Base-by-base conservation (phyloP, 768 basidiomycete genomes). In the Auricularia heimuer region DNA sequence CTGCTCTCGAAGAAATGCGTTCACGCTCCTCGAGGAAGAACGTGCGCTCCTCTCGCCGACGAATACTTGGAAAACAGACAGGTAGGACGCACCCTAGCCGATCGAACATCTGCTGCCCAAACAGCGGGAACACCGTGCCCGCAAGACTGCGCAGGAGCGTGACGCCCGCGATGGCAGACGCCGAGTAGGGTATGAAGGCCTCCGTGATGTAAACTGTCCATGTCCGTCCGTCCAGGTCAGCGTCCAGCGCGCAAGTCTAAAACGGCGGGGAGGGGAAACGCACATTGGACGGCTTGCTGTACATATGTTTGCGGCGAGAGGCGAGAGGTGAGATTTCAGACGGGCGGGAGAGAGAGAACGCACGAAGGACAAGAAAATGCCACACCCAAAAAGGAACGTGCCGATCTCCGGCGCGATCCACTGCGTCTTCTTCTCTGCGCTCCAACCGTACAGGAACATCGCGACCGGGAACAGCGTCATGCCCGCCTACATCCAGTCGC, bases 111-210 rank as follows among this genome's bases (percentile, higher is more conserved):
- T 60, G 63, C 21, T 64, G 16, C 51, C 51, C 63, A 54, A 64
- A 64, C 12, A 64, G 45, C 29, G 63, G 63, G 35, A 64, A 64
- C 16, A 54, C 45, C 1, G 63, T 54, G 3, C 63, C 63, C 34
- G 63, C 56, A 45, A 64, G 58, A 56, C 47, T 35, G 16, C 63
- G 47, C 51, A 64, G 36, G 3, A 64, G 35, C 24, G 63, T 64
- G 47, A 54, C 54, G 1, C 44, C 63, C 18, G 63, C 63, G 42
- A 64, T 37, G 12, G 63, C 63, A 6, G 63, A 64, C 16, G 63
- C 63, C n/a, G 63, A 64, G 56, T 63, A 63, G 11, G 36, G 45
- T 8, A 51, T 51, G 47, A 51, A 51, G 6, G 47, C 47, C 21
- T 51, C 47, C 10, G 21, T 51, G 21, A 42, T 63, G 18, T 44